Conservation (phyloP, 257 asterid genomes). For the Gentiana straminea region DNA sequence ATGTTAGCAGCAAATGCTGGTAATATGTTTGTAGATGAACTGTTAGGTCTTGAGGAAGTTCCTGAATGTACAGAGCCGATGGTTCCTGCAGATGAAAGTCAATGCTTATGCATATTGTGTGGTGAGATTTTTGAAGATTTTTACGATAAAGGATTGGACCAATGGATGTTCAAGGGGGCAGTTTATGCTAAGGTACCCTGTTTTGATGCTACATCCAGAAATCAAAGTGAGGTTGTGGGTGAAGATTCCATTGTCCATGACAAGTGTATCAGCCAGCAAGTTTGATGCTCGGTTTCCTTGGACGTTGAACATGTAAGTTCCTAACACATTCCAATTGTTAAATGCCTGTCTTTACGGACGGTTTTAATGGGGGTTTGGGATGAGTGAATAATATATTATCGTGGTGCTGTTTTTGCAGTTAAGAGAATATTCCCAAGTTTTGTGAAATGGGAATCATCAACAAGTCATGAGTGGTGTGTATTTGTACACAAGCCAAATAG, state of each 20-base stretch:
- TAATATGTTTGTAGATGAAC: slow-evolving; percentile 16
- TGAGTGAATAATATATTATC: too few relatives aligned
- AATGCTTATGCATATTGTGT: slow-evolving; percentile 70
- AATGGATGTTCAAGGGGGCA: slow-evolving; percentile 88
- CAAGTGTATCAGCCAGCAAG: slow-evolving; percentile 41
- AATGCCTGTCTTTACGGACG: too few relatives aligned
- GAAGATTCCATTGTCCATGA: slow-evolving; percentile 58
- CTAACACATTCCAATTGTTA: too few relatives aligned
- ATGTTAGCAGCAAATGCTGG: slow-evolving; percentile 42
- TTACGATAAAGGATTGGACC: slow-evolving; percentile 42
- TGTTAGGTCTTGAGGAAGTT: slow-evolving; percentile 20
- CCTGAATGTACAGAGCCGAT: slow-evolving; percentile 30
- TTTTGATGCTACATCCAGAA: slow-evolving; percentile 15
- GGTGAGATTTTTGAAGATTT: slow-evolving; percentile 78
- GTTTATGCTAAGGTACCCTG: slow-evolving; percentile 35
- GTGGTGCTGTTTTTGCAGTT: too few relatives aligned
- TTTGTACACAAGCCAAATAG: too few relatives aligned
- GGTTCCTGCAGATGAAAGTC: slow-evolving; percentile 88
- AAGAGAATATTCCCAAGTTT: too few relatives aligned
- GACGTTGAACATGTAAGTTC: slow-evolving; percentile 44
- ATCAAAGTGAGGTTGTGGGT: slow-evolving; percentile 15
- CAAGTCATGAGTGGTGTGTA: too few relatives aligned
- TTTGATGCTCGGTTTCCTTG: slow-evolving; percentile 22
- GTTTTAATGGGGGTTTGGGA: too few relatives aligned
- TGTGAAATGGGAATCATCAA: too few relatives aligned